phyloP scores from a whole-genome alignment of 139 green algal species.

The Volvox reticuliferus region DNA sequence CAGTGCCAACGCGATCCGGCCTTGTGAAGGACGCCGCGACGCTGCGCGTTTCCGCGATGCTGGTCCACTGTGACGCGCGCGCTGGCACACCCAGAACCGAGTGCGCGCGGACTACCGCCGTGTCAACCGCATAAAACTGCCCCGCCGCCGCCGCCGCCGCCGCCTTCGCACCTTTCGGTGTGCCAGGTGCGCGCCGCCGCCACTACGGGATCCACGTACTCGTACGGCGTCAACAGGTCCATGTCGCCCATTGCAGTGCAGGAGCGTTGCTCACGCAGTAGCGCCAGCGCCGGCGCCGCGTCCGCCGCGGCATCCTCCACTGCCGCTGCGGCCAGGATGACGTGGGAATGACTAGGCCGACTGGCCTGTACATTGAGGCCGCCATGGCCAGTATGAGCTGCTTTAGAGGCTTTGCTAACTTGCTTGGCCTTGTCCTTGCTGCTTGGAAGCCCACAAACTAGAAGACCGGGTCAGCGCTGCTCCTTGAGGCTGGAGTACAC shows the following conservation, averaged over 20 bases:
- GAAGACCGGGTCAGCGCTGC: not conserved
- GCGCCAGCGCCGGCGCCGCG: not conserved
- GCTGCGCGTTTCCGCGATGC: not conserved
- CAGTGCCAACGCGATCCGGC: not conserved
- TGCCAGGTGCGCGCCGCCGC: not conserved
- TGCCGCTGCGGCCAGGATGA: not conserved
- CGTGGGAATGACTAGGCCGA: not conserved
- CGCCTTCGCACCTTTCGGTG: not conserved
- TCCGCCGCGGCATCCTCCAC: not conserved
- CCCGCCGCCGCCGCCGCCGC: too few species aligned
- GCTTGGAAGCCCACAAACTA: not conserved
- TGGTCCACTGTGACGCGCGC: not conserved
- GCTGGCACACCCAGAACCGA: not conserved
- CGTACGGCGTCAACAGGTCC: not conserved
- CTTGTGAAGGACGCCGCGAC: not conserved
- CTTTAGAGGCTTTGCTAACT: not conserved
- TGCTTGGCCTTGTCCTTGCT: not conserved
- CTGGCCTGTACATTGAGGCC: not conserved
- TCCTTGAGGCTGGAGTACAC: constrained; percentile 6
- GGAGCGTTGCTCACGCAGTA: not conserved
- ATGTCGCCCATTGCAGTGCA: not conserved
- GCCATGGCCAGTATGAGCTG: not conserved
- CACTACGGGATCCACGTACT: constrained; percentile 16
- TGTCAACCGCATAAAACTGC: not conserved
- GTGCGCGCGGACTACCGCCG: not conserved